Conservation (phyloP, 108 stramenopile genomes). For the Nitzschia inconspicua region DNA sequence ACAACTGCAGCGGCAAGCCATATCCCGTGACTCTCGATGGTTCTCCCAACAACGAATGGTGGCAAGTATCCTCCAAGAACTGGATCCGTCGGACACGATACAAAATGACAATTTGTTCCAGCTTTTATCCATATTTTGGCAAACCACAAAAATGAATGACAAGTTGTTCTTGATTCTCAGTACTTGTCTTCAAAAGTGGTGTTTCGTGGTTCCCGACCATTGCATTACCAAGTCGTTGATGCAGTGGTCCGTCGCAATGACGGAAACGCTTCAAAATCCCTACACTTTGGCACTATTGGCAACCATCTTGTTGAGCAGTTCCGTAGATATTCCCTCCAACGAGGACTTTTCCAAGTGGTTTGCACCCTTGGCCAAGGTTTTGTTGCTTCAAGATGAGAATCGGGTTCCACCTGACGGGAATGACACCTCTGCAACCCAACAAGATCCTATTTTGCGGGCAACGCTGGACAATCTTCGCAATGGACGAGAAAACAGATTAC, state of each 20-base stretch:
- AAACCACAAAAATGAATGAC: constrained; percentile 10
- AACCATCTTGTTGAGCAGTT: constrained; percentile 5
- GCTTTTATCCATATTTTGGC: constrained; percentile 10
- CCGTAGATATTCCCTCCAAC: background rate
- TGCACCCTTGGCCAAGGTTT: constrained; percentile 7
- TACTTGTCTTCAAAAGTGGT: constrained; percentile 19
- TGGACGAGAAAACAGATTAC: constrained; percentile 1
- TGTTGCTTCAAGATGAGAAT: no score
- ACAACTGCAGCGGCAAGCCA: no score
- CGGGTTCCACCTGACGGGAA: no score
- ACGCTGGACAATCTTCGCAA: constrained; percentile 11
- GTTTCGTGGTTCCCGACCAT: background rate
- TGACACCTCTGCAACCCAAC: no score
- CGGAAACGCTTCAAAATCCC: constrained; percentile 3
- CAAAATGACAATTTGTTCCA: background rate
- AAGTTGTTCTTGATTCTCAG: constrained; percentile 17
- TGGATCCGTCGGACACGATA: constrained; percentile 4
- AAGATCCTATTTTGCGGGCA: constrained; percentile 13
- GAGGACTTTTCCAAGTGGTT: constrained; percentile 20
- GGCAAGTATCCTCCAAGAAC: constrained; percentile 4
- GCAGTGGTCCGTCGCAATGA: constrained; percentile 14
- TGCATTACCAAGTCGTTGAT: constrained; percentile 1
- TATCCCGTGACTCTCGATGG: constrained; percentile 10
- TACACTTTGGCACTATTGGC: constrained; percentile 13
- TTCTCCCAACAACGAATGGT: constrained; percentile 26